Evolutionary conservation across 208 protist species (phyloP), one percentile per base, ranked within the genome.

Genomic region (Crithidia bombi): DNA sequence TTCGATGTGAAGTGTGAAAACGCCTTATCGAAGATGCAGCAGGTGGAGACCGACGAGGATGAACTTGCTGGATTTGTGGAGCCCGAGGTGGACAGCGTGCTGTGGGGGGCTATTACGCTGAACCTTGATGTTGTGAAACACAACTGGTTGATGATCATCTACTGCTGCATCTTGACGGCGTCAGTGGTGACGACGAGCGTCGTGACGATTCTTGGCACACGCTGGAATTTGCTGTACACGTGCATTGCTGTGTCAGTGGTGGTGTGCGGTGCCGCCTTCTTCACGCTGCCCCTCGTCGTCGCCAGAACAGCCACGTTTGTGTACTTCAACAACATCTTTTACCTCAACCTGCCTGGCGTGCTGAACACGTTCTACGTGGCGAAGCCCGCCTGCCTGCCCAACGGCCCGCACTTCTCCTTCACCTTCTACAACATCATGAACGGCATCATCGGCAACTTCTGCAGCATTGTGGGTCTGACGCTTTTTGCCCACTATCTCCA

Each of bases 341-440:
- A 92, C 62, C 43, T 94, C 19, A 68, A 80, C 51, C 46, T 91
- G 1, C 75, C 76, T n/a, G 85, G 84, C 49, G 78, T 86, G 14
- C 30, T 90, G 39, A 78, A 91, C 56, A 83, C 52, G 25, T 90
- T 91, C 63, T 94, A 83, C 76, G 51, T 81, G 19, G 84, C 84
- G 17, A 73, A 33, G 14, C 58, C 72, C 2, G 30, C 71, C 14
- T 91, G 85, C 56, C 57, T 91, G n/a, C 78, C 83, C 15, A 69
- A 77, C 56, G 89, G 86, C 33, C 89, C 89, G 26, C 69, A 90
- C 44, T 94, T 94, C 67, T 66, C 39, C 10, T 79, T 81, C 73
- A 88, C 83, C 44, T 90, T 89, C 69, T 90, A 89, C 81, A 75
- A 74, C 50, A 84, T 83, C 35, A 74, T 83, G 17, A 75, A 56